Evolutionary conservation across 768 basidiomycete species (phyloP).

Genomic region (Suillus luteus): DNA sequence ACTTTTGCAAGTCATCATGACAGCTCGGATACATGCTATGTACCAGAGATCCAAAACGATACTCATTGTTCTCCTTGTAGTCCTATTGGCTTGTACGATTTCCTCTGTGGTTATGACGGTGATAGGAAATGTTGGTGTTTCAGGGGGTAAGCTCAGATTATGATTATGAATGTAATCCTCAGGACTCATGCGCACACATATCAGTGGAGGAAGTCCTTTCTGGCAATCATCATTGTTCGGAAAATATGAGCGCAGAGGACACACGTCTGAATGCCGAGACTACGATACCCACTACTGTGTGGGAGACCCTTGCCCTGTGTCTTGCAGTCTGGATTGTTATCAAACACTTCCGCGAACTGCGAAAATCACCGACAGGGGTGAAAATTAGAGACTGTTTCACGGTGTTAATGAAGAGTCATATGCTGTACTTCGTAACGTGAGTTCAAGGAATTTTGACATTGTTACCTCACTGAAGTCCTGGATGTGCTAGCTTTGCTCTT

Average conservation of each 20-base stretch:
- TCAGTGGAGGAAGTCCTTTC: not conserved
- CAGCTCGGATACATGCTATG: not conserved
- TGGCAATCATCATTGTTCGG: not conserved
- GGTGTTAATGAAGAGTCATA: not conserved
- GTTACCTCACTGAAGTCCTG: not conserved
- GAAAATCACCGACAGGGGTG: not conserved
- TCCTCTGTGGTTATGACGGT: not conserved
- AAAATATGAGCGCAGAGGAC: not conserved
- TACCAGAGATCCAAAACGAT: not conserved
- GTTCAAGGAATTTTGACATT: not conserved
- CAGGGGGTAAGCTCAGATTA: not conserved
- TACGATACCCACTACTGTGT: not conserved
- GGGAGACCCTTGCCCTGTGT: not conserved
- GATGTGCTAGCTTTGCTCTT: not conserved
- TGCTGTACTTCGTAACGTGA: not conserved
- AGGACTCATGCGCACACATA: not conserved
- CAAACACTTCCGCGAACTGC: not conserved
- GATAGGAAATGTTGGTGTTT: not conserved
- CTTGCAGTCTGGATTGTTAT: not conserved
- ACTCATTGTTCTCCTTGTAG: not conserved
- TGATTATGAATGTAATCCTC: not conserved
- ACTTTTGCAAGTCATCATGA: not conserved
- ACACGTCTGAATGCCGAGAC: not conserved
- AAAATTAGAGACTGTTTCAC: not conserved
- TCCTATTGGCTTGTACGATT: not conserved